Evolutionary conservation across 73 alveolate species (phyloP).

Genomic region (Stentor coeruleus): DNA sequence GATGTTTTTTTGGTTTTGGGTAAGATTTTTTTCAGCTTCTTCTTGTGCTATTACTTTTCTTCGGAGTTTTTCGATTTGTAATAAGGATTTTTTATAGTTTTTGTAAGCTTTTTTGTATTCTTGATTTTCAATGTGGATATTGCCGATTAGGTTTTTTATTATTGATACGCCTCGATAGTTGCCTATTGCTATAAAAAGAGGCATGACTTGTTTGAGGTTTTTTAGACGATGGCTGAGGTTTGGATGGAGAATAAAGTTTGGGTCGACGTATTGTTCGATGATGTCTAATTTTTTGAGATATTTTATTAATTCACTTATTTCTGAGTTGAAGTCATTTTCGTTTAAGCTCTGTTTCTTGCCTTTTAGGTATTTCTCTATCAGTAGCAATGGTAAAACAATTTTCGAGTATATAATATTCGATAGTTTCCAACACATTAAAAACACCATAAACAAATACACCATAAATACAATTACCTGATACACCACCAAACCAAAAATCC

Average conservation of each 20-base stretch:
- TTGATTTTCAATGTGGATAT: neutral
- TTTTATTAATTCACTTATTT: neutral
- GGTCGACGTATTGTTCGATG: constrained; percentile 14
- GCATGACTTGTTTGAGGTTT: neutral
- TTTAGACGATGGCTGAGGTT: neutral
- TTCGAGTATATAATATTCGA: neutral
- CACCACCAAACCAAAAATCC: neutral
- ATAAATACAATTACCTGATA: neutral
- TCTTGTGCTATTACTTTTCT: neutral
- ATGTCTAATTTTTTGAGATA: neutral
- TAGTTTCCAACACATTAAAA: neutral
- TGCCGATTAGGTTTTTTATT: constrained; percentile 3
- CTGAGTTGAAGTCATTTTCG: neutral
- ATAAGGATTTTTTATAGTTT: neutral
- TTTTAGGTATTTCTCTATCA: neutral
- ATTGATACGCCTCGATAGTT: neutral
- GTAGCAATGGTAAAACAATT: neutral
- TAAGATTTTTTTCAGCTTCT: neutral
- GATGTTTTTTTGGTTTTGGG: neutral
- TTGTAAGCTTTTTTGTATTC: neutral
- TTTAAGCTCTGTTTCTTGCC: neutral
- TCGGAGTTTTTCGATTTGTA: neutral
- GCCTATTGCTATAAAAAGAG: neutral
- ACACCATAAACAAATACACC: neutral
- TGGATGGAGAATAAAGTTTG: constrained; percentile 6